Percentiles rank a stretch among this genome's conserved stretches.
Evolutionary conservation across 495 filamentous ascomycete genomes (phyloP).

Genomic region (Aspergillus bridgeri): DNA sequence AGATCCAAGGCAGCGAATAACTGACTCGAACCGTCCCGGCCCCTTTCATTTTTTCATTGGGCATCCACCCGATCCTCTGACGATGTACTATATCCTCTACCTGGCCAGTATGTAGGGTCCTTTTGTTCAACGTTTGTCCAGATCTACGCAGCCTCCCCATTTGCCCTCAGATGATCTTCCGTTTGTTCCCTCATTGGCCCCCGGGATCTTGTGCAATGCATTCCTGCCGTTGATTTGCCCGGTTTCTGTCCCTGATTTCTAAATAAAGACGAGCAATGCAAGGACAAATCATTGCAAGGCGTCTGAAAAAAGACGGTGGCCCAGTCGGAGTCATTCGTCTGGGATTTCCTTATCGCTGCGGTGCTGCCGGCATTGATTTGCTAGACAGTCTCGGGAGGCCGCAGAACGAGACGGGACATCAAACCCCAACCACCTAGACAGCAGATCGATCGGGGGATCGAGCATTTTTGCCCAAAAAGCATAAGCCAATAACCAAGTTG

Average conservation of each 20-base stretch:
- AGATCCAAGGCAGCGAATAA: slow-evolving; percentile 25
- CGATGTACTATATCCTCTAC: slow-evolving; percentile 69
- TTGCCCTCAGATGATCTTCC: neutral
- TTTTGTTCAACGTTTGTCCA: slow-evolving; percentile 6
- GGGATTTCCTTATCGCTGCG: neutral
- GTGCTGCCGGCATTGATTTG: neutral
- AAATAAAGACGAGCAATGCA: neutral
- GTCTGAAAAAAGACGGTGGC: neutral
- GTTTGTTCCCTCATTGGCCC: neutral
- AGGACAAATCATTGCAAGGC: neutral
- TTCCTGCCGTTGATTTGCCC: neutral
- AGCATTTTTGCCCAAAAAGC: no score
- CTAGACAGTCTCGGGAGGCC: neutral
- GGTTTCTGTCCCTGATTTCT: neutral
- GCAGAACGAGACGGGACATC: neutral
- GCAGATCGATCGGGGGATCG: no score
- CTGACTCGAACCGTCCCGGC: slow-evolving; percentile 13
- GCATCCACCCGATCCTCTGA: slow-evolving; percentile 13
- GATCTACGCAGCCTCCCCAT: neutral
- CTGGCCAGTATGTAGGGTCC: slow-evolving; percentile 55
- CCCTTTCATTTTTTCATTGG: slow-evolving; percentile 24
- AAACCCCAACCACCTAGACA: no score
- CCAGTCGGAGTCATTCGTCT: neutral
- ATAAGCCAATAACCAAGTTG: slow-evolving; percentile 16
- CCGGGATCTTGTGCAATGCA: neutral